phyloP scores from a whole-genome alignment of 306 rosid species.

The Cicer bijugum region DNA sequence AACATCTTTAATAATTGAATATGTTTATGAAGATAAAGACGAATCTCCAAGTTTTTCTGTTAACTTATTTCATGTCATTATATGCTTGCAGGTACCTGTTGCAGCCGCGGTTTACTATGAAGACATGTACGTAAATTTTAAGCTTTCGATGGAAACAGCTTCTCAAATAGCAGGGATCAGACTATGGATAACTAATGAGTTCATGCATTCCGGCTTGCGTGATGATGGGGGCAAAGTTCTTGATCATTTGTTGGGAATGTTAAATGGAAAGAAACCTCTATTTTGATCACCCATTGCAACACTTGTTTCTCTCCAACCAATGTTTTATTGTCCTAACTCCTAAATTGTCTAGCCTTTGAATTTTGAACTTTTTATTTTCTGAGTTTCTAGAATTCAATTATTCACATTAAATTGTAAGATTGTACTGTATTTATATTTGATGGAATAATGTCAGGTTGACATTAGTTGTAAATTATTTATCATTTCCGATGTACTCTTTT shows the following conservation, averaged over 20 bases:
- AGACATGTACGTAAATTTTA: conserved; percentile 80
- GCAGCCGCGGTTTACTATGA: conserved; percentile 94
- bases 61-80: conserved; percentile 37
- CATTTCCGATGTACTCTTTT: neutral
- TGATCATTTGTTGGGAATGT: conserved; percentile 82
- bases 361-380: conserved; percentile 1
- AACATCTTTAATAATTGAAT: neutral
- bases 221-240: conserved; percentile 77
- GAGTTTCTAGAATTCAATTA: neutral
- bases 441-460: conserved; percentile 1
- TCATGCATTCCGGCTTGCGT: conserved; percentile 95
- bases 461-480: neutral
- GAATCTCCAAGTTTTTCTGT: neutral
- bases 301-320: conserved; percentile 9
- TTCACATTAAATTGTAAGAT: neutral
- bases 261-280: conserved; percentile 85
- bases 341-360: conserved; percentile 9
- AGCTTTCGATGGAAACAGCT: conserved; percentile 79
- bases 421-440: neutral
- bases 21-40: neutral
- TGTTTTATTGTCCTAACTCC: neutral
- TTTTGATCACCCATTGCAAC: conserved; percentile 54
- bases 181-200: conserved; percentile 85
- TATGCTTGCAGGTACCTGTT: conserved; percentile 75
- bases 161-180: conserved; percentile 82